A percentile compares a stretch with the other conserved stretches of the same genome.
Conservation (phyloP, 2,329 filamentous ascomycete genomes). For the Exophiala sideris region DNA sequence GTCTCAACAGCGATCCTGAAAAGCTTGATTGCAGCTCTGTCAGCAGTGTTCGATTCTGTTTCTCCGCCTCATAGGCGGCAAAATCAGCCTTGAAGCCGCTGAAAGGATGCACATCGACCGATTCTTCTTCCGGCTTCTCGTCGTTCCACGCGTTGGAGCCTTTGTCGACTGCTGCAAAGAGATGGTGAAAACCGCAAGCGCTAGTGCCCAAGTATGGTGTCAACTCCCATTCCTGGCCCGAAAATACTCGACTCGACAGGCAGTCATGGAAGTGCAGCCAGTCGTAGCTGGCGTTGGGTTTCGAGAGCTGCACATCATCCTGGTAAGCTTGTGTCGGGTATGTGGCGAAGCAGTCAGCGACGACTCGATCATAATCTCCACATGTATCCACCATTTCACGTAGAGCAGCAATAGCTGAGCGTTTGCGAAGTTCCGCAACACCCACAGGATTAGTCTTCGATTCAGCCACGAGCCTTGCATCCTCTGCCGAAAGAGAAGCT, state of each 20-base stretch:
- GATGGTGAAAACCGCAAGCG: slow-evolving; percentile 81
- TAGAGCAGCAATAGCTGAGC: slow-evolving; percentile 56
- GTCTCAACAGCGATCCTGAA: slow-evolving; percentile 66
- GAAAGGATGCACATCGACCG: slow-evolving; percentile 65
- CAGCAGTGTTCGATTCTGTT: slow-evolving; percentile 71
- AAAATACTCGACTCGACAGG: slow-evolving; percentile 72
- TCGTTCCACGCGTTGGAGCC: slow-evolving; percentile 45
- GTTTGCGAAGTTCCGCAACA: slow-evolving; percentile 58
- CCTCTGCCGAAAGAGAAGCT: slow-evolving; percentile 34
- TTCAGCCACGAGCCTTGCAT: slow-evolving; percentile 38
- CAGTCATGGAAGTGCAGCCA: slow-evolving; percentile 93
- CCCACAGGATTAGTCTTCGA: slow-evolving; percentile 44
- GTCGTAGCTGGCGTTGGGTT: slow-evolving; percentile 82
- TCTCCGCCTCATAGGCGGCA: slow-evolving; percentile 73
- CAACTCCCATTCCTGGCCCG: slow-evolving; percentile 91
- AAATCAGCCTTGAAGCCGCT: slow-evolving; percentile 79
- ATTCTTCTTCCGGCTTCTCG: slow-evolving; percentile 41
- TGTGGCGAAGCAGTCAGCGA: slow-evolving; percentile 72
- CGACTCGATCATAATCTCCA: slow-evolving; percentile 60
- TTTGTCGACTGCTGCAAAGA: slow-evolving; percentile 72
- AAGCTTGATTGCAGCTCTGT: slow-evolving; percentile 70
- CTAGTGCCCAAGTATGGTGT: slow-evolving; percentile 82
- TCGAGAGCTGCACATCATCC: slow-evolving; percentile 85
- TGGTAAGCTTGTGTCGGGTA: slow-evolving; percentile 88
- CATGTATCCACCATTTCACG: slow-evolving; percentile 61